Percentiles rank a stretch among this genome's conserved stretches.
Evolutionary conservation across 805 yeast species (phyloP).

Genomic region (Nakazawaea populi): DNA sequence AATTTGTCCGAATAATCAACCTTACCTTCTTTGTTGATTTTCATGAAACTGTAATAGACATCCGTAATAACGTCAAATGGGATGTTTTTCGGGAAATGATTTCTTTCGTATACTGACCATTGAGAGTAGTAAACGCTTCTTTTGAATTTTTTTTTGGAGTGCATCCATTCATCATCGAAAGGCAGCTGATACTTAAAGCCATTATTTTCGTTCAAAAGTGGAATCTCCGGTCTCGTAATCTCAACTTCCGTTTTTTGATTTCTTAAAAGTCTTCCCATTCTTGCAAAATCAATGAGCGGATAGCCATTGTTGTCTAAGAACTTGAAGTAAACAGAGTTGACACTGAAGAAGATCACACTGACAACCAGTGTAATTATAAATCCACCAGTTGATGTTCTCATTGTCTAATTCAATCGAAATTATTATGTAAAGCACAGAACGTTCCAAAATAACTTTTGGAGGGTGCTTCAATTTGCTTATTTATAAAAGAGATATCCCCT

Average conservation of each 20-base stretch:
- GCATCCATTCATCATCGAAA: neutral
- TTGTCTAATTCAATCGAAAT: no score
- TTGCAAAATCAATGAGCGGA: neutral
- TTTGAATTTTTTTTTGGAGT: neutral
- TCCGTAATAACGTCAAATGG: constrained; percentile 56
- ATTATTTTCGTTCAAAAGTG: neutral
- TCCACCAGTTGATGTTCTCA: no score
- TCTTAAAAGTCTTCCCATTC: neutral
- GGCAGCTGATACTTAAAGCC: no score
- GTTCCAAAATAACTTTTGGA: no score
- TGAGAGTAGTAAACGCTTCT: constrained; percentile 40
- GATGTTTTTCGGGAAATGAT: constrained; percentile 55
- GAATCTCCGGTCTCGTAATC: neutral
- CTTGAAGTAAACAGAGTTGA: neutral
- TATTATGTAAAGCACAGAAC: no score
- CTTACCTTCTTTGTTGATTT: constrained; percentile 48
- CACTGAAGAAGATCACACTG: neutral
- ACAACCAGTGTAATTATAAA: neutral
- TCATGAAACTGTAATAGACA: constrained; percentile 72
- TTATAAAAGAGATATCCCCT: no score
- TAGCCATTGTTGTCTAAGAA: neutral
- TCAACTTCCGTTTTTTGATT: neutral
- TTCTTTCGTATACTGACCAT: constrained; percentile 66
- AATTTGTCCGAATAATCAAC: constrained; percentile 54
- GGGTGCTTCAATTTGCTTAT: no score